Evolutionary conservation across 2,329 filamentous ascomycete species (phyloP), one percentile per base, ranked within the genome.

Genomic region (Fonsecaea monophora): DNA sequence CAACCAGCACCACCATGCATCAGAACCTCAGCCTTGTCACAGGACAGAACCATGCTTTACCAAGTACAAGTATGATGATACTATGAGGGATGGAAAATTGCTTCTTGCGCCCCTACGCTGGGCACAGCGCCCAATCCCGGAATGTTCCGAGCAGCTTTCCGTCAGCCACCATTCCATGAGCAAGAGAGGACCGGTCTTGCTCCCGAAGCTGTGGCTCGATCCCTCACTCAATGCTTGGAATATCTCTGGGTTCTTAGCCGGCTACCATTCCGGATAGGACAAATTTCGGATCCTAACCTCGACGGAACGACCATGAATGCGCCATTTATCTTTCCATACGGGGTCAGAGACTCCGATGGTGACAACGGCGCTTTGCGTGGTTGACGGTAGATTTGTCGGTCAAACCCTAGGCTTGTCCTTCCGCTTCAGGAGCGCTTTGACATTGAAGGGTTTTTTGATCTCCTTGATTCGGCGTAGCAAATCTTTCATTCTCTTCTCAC

Each of bases 401-500:
- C 62, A 69, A 38, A 58, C 37, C 42, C 62, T 60, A 12, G 15
- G 45, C 55, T 70, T 72, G 38, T 68, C 68, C 57, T 72, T 73
- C 42, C 65, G 65, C 50, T 50, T 69, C 54, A 74, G 59, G 48
- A 74, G 60, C 2, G 59, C 60, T 64, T 70, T 74, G 53, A 74
- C 68, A 56, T 72, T 72, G 67, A 74, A 74, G 9, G 71, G 71
- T 34, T 71, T 73, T 55, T 70, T 72, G 64, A 79, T 70, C 57
- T 75, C 72, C 64, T 75, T 73, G 77, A 81, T 81, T 37, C 76
- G 75, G 32, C 66, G 66, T 54, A 75, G 74, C 63, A 72, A 73
- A 63, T 72, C 76, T 54, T 73, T 75, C 65, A 74, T 74, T 10
- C 71, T 77, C 64, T 72, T 73, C 64, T 74, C 74, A 74, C 69